Percentiles rank a stretch among this genome's conserved stretches.
Evolutionary conservation across 306 rosid species (phyloP).

Genomic region (Lupinus albus): DNA sequence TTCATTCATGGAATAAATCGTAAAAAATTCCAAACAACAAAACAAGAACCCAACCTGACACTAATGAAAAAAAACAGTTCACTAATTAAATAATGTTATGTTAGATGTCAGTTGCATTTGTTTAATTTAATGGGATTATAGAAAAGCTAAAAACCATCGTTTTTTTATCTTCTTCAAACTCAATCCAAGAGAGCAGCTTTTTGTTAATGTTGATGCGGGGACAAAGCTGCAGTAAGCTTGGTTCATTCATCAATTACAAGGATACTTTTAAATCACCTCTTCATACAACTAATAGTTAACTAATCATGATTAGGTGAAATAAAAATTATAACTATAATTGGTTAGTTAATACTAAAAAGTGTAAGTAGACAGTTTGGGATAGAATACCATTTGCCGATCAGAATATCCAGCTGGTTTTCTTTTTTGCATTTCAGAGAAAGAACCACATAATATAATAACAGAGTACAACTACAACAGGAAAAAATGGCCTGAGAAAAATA

Average conservation of each 20-base stretch:
- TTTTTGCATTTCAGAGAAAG: constrained; percentile 51
- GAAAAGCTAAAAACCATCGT: background rate
- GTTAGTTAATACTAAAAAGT: too few species aligned
- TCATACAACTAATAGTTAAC: too few species aligned
- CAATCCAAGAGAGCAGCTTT: background rate
- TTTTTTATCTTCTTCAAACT: background rate
- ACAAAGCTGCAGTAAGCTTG: background rate
- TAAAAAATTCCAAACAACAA: constrained; percentile 25
- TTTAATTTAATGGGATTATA: background rate
- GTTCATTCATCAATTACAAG: too few species aligned
- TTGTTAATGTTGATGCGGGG: background rate
- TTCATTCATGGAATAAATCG: constrained; percentile 16
- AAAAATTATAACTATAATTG: too few species aligned
- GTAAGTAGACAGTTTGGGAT: too few species aligned
- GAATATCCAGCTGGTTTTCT: constrained; percentile 16
- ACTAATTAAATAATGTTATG: background rate
- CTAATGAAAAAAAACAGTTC: background rate
- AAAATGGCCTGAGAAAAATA: constrained; percentile 20
- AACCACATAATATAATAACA: constrained; percentile 42
- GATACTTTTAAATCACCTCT: too few species aligned
- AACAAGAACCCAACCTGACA: background rate
- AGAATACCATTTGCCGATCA: constrained; percentile 36
- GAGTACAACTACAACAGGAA: constrained; percentile 26
- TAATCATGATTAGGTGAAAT: too few species aligned
- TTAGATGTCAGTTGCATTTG: background rate